Percentiles rank a stretch among this genome's conserved stretches.
These are phyloP conservation scores for Epichloe scottii DNA, from an alignment of 2,329 filamentous ascomycete genomes.

Conservation along the genomic window DNA sequence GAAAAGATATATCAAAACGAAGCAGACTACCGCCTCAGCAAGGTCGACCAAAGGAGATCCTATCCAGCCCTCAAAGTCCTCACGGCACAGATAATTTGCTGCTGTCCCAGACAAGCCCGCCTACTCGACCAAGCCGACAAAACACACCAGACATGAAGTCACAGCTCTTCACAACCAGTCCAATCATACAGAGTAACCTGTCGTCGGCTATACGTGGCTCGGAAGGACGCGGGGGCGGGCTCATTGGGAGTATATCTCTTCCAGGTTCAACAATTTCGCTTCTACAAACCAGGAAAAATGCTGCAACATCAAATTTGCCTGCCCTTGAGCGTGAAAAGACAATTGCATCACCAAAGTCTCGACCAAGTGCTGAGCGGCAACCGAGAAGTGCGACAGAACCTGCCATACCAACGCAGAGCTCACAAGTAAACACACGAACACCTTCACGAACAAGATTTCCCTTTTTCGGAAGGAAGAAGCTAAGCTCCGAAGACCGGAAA, in stretches of 20 bases:
- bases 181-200: slow-evolving; percentile 50
- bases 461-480: slow-evolving; percentile 64
- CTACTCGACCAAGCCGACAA: slow-evolving; percentile 54
- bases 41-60: background rate
- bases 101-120: slow-evolving; percentile 28
- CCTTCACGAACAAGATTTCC: slow-evolving; percentile 57
- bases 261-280: slow-evolving; percentile 22
- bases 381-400: slow-evolving; percentile 11
- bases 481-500: slow-evolving; percentile 34
- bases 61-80: slow-evolving; percentile 26
- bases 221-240: slow-evolving; percentile 34
- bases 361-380: slow-evolving; percentile 10
- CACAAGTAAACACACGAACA: slow-evolving; percentile 40
- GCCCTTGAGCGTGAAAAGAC: slow-evolving; percentile 9
- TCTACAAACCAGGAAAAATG: slow-evolving; percentile 16
- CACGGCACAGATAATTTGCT: slow-evolving; percentile 14
- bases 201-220: slow-evolving; percentile 17
- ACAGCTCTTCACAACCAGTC: slow-evolving; percentile 37
- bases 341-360: slow-evolving; percentile 5
- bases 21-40: slow-evolving; percentile 26
- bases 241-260: slow-evolving; percentile 17
- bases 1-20: slow-evolving; percentile 28
- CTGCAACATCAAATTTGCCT: slow-evolving; percentile 20
- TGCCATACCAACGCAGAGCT: slow-evolving; percentile 26
- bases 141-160: slow-evolving; percentile 50